Evolutionary conservation across 805 yeast genomes (phyloP).

Genomic region (Metschnikowia picachoensis): DNA sequence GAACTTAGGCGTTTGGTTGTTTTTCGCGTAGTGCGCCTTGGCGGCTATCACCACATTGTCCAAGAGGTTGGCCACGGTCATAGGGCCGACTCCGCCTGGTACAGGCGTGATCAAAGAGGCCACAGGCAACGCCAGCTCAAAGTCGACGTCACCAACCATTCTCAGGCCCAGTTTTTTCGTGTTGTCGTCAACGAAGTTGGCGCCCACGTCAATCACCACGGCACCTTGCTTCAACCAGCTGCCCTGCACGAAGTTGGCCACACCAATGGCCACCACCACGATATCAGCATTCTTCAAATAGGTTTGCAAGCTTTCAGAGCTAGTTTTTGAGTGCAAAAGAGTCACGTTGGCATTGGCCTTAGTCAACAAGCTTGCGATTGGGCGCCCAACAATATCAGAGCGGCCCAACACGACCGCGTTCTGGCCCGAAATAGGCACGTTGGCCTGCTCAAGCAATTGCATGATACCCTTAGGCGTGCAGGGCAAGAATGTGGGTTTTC

Average conservation of each 20-base stretch:
- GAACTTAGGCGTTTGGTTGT: slow-evolving; percentile 40
- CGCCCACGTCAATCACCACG: slow-evolving; percentile 79
- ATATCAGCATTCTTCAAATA: slow-evolving; percentile 63
- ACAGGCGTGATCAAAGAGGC: slow-evolving; percentile 78
- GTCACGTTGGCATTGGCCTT: slow-evolving; percentile 76
- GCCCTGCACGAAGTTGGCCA: slow-evolving; percentile 65
- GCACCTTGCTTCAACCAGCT: slow-evolving; percentile 70
- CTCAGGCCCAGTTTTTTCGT: slow-evolving; percentile 64
- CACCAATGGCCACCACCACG: slow-evolving; percentile 75
- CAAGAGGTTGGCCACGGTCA: slow-evolving; percentile 82
- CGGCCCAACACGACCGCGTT: slow-evolving; percentile 83
- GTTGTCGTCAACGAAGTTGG: slow-evolving; percentile 66
- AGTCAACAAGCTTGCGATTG: slow-evolving; percentile 67
- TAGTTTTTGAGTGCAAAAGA: slow-evolving; percentile 64
- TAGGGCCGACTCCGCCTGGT: slow-evolving; percentile 91
- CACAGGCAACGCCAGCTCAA: slow-evolving; percentile 47
- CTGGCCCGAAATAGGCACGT: slow-evolving; percentile 55
- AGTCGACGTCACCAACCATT: slow-evolving; percentile 78
- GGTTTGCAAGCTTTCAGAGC: slow-evolving; percentile 43
- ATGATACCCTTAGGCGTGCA: slow-evolving; percentile 84
- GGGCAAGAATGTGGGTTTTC: slow-evolving; percentile 67
- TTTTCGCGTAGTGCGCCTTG: slow-evolving; percentile 42
- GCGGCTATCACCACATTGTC: slow-evolving; percentile 72
- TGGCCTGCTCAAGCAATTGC: slow-evolving; percentile 55
- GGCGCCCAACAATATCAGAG: slow-evolving; percentile 83